phyloP scores from a whole-genome alignment of 208 protist species.

The Acanthamoeba quina region DNA sequence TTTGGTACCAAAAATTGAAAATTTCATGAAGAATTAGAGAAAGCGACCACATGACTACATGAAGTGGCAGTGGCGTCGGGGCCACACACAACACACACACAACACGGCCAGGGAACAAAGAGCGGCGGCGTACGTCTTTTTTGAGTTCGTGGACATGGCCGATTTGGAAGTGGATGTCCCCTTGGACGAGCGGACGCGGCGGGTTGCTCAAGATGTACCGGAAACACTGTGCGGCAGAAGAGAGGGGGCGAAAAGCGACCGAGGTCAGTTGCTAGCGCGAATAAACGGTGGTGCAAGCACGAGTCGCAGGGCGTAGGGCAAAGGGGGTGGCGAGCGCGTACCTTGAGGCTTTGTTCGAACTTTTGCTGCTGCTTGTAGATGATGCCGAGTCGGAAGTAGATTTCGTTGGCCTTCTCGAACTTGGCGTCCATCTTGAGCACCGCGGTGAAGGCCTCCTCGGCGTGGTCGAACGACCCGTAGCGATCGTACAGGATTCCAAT shows the following conservation, averaged over 20 bases:
- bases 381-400: slow-evolving; percentile 89
- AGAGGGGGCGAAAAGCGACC: not conserved
- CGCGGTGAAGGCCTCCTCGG: slow-evolving; percentile 88
- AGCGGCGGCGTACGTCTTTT: slow-evolving; percentile 80
- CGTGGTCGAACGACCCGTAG: slow-evolving; percentile 88
- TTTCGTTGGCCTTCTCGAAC: slow-evolving; percentile 88
- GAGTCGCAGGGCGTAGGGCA: not conserved
- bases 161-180: slow-evolving; percentile 90
- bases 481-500: slow-evolving; percentile 91
- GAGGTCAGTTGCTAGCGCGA: not conserved
- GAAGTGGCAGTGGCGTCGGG: not conserved
- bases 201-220: slow-evolving; percentile 78
- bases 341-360: slow-evolving; percentile 85
- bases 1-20: not conserved
- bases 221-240: slow-evolving; percentile 78
- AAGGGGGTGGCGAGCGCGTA: not conserved
- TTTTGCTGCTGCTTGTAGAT: slow-evolving; percentile 89
- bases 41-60: no score
- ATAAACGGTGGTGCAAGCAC: not conserved
- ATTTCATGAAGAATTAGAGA: not conserved
- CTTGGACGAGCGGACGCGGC: slow-evolving; percentile 79
- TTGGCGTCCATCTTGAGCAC: slow-evolving; percentile 88
- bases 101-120: not conserved
- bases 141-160: slow-evolving; percentile 89
- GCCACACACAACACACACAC: no score